Conservation (phyloP, 306 rosid species). For the Clitoria ternatea region DNA sequence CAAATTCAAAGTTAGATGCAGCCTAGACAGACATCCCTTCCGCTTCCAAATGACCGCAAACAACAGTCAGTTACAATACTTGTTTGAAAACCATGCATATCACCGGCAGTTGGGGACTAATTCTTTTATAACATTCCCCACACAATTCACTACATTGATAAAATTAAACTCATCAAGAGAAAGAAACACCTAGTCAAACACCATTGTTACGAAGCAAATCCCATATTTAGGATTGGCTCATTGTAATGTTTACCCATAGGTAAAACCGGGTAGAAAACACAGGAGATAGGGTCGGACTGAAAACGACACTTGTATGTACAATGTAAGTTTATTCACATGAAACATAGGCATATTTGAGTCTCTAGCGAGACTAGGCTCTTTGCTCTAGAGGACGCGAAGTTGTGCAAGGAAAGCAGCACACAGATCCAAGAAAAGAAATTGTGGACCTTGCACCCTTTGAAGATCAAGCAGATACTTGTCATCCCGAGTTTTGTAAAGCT, state of each 20-base stretch:
- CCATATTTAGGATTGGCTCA: conserved; percentile 33
- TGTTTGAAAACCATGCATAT: conserved; percentile 4
- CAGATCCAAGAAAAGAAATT: conserved; percentile 89
- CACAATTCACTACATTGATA: conserved; percentile 10
- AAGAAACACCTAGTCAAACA: conserved; percentile 20
- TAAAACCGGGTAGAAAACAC: conserved; percentile 31
- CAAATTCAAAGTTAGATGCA: conserved; percentile 5
- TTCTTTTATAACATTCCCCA: conserved; percentile 16
- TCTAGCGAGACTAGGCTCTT: conserved; percentile 15
- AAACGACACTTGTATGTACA: conserved; percentile 42
- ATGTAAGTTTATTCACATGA: conserved; percentile 40
- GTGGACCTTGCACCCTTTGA: conserved; percentile 90
- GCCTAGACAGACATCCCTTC: not conserved
- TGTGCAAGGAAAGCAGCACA: conserved; percentile 94
- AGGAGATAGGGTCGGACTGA: conserved; percentile 11
- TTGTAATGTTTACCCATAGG: conserved; percentile 40
- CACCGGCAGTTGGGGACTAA: not conserved
- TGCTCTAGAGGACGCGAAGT: conserved; percentile 61
- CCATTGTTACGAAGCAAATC: conserved; percentile 28
- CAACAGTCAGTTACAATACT: conserved; percentile 20
- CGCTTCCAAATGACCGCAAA: not conserved
- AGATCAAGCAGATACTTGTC: conserved; percentile 94
- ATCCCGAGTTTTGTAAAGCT: conserved; percentile 84
- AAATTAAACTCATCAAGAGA: conserved; percentile 13
- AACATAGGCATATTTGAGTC: conserved; percentile 23